phyloP scores from a whole-genome alignment of 2,329 filamentous ascomycete species.

The Xylariales sp. region DNA sequence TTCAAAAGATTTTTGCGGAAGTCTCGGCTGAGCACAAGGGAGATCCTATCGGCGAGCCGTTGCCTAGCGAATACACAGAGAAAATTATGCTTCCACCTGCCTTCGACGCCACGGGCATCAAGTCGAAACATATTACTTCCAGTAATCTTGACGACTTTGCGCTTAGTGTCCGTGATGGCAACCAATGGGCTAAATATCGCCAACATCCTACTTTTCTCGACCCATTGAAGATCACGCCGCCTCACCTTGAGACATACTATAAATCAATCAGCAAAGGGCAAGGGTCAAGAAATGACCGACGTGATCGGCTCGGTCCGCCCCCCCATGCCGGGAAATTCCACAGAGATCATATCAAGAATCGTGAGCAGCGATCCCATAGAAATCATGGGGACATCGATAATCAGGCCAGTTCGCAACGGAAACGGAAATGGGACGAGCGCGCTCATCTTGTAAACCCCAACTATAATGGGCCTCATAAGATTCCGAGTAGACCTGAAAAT shows the following conservation, averaged over 20 bases:
- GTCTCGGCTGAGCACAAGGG: constrained; percentile 12
- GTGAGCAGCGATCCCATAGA: too few species aligned
- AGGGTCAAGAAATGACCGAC: constrained; percentile 11
- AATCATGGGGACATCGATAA: too few species aligned
- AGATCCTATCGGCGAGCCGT: constrained; percentile 23
- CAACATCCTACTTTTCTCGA: constrained; percentile 22
- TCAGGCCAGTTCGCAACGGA: neutral
- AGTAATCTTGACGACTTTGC: constrained; percentile 26
- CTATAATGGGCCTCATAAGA: too few species aligned
- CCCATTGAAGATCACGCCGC: constrained; percentile 5
- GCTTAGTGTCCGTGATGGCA: constrained; percentile 22
- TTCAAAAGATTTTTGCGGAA: constrained; percentile 22
- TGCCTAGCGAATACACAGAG: constrained; percentile 23
- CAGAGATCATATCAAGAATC: neutral
- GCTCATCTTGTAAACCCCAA: too few species aligned
- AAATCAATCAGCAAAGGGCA: neutral
- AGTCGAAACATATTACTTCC: constrained; percentile 22
- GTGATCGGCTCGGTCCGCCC: neutral
- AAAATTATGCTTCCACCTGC: constrained; percentile 24
- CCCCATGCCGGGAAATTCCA: neutral
- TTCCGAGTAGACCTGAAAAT: too few species aligned
- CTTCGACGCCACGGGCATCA: constrained; percentile 22
- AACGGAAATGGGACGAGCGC: constrained; percentile 7
- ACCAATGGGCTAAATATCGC: constrained; percentile 23
- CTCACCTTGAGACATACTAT: constrained; percentile 3